These are phyloP conservation scores for Leucoagaricus sp. DNA, from an alignment of 1,284 basidiomycete genomes.

Conservation along the genomic window DNA sequence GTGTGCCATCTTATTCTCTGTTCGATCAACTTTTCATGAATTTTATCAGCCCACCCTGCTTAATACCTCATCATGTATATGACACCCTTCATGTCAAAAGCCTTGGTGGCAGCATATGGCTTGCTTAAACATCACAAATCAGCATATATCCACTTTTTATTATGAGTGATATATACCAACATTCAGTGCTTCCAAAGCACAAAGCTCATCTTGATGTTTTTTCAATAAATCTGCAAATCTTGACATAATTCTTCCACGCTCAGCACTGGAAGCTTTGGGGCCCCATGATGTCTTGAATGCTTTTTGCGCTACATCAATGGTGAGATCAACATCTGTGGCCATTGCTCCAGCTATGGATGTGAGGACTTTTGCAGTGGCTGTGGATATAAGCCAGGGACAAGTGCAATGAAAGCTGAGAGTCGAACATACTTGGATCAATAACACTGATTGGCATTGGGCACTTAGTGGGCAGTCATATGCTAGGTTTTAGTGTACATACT, in stretches of 20 bases:
- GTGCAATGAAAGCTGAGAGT: neutral
- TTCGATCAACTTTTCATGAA: conserved; percentile 81
- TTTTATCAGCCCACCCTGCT: conserved; percentile 87
- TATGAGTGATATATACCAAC: conserved; percentile 40
- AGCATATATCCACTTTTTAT: neutral
- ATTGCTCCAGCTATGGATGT: conserved; percentile 64
- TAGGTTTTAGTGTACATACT: neutral
- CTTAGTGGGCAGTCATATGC: neutral
- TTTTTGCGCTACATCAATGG: conserved; percentile 70
- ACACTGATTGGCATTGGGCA: conserved; percentile 2
- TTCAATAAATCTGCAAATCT: conserved; percentile 81
- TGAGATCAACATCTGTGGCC: conserved; percentile 68
- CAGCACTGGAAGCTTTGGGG: conserved; percentile 51
- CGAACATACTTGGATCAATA: conserved; percentile 11
- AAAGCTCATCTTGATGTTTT: conserved; percentile 66
- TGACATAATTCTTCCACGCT: conserved; percentile 64
- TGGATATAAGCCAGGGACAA: neutral
- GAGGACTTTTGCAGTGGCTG: conserved; percentile 67
- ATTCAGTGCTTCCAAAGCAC: conserved; percentile 80
- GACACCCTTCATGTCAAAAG: conserved; percentile 65
- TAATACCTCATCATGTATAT: conserved; percentile 73
- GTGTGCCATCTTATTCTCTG: conserved; percentile 66
- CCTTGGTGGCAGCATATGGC: conserved; percentile 71
- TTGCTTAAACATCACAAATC: conserved; percentile 47
- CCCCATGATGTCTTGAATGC: conserved; percentile 24